phyloP scores from a whole-genome alignment of 225 moss, liverwort and hornwort genomes.

The Pseudoscleropodium purum region DNA sequence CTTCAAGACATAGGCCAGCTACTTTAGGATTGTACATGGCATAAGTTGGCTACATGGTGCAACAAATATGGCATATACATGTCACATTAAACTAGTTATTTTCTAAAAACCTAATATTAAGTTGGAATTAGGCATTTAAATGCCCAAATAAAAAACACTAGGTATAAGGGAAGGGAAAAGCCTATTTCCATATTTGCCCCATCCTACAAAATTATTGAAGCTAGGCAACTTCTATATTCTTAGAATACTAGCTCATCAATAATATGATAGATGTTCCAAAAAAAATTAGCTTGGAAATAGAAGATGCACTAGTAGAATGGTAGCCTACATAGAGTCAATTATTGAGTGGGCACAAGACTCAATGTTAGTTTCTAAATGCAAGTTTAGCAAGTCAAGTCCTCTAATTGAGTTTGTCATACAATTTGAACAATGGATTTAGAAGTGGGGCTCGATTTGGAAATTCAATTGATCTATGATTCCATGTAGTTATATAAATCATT shows the following conservation, averaged over 20 bases:
- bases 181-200: neutral
- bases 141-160: no score
- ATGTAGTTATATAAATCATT: neutral
- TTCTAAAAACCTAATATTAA: no score
- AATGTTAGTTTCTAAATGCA: fast-evolving
- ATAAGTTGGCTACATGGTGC: no score
- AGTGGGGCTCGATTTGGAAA: neutral
- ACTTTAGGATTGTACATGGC: no score
- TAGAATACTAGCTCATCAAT: neutral
- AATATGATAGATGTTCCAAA: neutral
- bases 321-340: neutral
- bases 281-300: fast-evolving
- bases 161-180: neutral
- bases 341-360: no score
- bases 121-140: no score
- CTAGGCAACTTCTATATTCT: neutral
- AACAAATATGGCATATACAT: no score
- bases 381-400: neutral
- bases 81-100: no score
- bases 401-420: neutral
- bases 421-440: fast-evolving
- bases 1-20: no score
- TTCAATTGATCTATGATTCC: fast-evolving
- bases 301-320: neutral
- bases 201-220: neutral